Evolutionary conservation across 129 eudicot species (phyloP).

Genomic region (Smallanthus sonchifolius): DNA sequence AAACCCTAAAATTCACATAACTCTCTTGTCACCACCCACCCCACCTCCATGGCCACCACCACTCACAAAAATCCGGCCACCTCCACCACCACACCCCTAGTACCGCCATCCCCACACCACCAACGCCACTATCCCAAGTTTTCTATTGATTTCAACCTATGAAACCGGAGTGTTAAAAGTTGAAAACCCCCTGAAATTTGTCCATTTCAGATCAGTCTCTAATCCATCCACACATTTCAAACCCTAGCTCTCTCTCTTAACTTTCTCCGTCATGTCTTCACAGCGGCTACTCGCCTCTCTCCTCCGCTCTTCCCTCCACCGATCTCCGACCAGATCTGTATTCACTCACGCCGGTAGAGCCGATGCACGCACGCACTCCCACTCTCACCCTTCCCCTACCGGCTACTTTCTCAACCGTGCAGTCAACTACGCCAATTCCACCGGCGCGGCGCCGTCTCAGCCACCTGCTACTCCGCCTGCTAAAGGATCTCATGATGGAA

Average conservation of each 20-base stretch:
- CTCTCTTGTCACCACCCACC: too few relatives aligned
- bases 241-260: conserved; percentile 17
- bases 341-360: conserved; percentile 10
- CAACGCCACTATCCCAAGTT: too few relatives aligned
- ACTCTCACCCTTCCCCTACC: conserved; percentile 7
- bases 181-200: too few relatives aligned
- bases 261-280: conserved; percentile 23
- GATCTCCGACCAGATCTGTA: conserved; percentile 22
- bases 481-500: conserved; percentile 23
- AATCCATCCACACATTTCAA: conserved; percentile 31
- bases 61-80: too few relatives aligned
- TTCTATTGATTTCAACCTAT: neutral
- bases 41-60: too few relatives aligned
- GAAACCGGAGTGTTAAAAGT: neutral
- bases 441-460: conserved; percentile 20
- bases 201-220: too few relatives aligned
- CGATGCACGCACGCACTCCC: conserved; percentile 16
- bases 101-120: too few relatives aligned
- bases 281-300: conserved; percentile 33
- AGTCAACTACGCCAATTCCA: conserved; percentile 20
- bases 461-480: conserved; percentile 9
- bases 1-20: too few relatives aligned
- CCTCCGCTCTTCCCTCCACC: conserved; percentile 30
- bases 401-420: conserved; percentile 25
- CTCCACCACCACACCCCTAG: too few relatives aligned